These are phyloP conservation scores for Ophiocordyceps camponoti-leonardi DNA, from an alignment of 2,329 filamentous ascomycete genomes.

Conservation along the genomic window DNA sequence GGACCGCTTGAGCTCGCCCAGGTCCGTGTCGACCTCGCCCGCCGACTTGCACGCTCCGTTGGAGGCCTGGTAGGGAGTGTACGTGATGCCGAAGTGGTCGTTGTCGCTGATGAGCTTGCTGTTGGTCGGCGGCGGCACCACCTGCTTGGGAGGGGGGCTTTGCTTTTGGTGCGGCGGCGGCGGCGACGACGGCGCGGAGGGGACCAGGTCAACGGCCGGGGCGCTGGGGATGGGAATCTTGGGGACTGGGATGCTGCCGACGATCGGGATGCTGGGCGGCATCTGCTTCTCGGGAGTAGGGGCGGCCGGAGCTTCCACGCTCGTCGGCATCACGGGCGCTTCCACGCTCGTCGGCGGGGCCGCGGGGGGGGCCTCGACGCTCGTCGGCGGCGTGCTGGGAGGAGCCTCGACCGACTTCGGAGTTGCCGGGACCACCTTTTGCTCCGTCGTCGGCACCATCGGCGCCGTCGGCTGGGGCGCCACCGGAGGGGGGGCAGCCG, in stretches of 20 bases:
- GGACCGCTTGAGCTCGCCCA: conserved; percentile 41
- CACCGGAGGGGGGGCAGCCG: conserved; percentile 3
- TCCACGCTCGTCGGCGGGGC: too few species aligned
- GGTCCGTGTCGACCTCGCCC: conserved; percentile 38
- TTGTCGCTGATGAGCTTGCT: conserved; percentile 21
- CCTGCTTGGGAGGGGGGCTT: too few species aligned
- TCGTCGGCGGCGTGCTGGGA: too few species aligned
- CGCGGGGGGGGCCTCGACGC: too few species aligned
- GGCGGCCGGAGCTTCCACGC: background rate
- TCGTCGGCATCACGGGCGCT: background rate
- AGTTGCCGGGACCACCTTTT: conserved; percentile 5
- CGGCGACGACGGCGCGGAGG: background rate
- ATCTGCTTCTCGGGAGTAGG: conserved; percentile 4
- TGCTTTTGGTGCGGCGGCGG: too few species aligned
- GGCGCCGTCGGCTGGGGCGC: conserved; percentile 11
- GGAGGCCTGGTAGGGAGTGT: conserved; percentile 51
- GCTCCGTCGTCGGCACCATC: conserved; percentile 7
- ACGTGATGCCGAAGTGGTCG: conserved; percentile 58
- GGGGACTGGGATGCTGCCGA: conserved; percentile 1
- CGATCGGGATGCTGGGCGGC: conserved; percentile 2
- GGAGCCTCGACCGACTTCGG: conserved; percentile 1
- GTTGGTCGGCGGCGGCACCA: conserved; percentile 9
- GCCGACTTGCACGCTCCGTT: conserved; percentile 48
- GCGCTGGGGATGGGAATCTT: background rate
- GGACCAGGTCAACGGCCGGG: background rate